Conservation (phyloP, 2,329 filamentous ascomycete species). For the Teratosphaeria zuluensis region DNA sequence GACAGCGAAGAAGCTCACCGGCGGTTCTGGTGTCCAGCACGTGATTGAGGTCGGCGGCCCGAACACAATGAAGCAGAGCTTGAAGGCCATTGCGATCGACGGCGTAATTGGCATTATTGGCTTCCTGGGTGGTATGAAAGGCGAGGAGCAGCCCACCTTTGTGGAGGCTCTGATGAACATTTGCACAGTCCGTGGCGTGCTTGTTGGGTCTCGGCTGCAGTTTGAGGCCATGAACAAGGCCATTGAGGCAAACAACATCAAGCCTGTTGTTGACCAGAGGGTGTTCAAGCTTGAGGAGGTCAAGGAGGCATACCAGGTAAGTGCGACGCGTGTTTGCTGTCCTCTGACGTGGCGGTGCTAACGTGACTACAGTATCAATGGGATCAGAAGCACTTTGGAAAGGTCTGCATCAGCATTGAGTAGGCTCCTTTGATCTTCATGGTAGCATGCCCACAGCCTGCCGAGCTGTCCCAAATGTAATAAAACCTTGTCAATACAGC, state of each 20-base stretch:
- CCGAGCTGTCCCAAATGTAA: neutral
- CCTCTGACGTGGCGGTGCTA: neutral
- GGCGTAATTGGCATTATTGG: constrained; percentile 49
- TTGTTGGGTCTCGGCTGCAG: constrained; percentile 46
- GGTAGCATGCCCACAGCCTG: neutral
- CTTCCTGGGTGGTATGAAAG: constrained; percentile 43
- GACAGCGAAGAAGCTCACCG: constrained; percentile 42
- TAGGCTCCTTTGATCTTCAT: constrained; percentile 9
- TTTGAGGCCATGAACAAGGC: constrained; percentile 52
- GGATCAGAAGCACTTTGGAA: constrained; percentile 41
- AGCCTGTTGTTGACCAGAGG: constrained; percentile 50
- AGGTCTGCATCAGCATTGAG: constrained; percentile 31
- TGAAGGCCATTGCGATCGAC: constrained; percentile 35
- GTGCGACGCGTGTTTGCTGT: constrained; percentile 13
- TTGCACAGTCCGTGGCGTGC: constrained; percentile 48
- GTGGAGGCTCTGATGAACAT: constrained; percentile 41
- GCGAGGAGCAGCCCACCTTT: constrained; percentile 38
- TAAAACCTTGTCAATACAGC: neutral
- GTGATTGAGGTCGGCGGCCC: constrained; percentile 58
- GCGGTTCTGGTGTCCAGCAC: constrained; percentile 50
- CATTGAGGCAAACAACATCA: constrained; percentile 50
- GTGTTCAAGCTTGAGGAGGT: constrained; percentile 44
- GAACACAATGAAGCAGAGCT: constrained; percentile 47
- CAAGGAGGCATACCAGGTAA: constrained; percentile 41
- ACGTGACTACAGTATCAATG: constrained; percentile 22